Evolutionary conservation across 805 yeast species (phyloP), one percentile per base, ranked within the genome.

Genomic region (Metschnikowia lochheadii): DNA sequence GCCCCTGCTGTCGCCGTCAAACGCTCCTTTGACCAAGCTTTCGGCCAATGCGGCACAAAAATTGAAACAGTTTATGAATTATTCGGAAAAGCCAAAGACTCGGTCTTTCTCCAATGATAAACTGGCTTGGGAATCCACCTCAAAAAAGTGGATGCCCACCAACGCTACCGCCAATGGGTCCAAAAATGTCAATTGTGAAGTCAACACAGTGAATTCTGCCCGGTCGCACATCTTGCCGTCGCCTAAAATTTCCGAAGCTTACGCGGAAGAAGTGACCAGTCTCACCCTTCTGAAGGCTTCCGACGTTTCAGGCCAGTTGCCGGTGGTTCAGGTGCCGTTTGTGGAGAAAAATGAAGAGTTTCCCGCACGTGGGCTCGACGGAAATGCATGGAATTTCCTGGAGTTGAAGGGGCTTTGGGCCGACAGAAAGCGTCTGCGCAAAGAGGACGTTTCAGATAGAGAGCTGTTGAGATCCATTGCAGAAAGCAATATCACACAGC

Each of bases 321-420:
- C 43, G 6, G n/a, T 17, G 26, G 21, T 13, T 26, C 33, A 40
- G 7, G 34, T 11, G n/a, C n/a, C 34, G 6, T 15, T 26, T 4
- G 13, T 15, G 5, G 43, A 40, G 8, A 26, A 40, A 11, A 15
- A 14, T 11, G 34, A 40, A 11, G 45, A 42, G 21, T 18, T 6
- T 20, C 38, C n/a, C 20, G 32, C 38, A 10, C 36, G 32, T 15
- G 40, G 40, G 14, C 20, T 11, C 23, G 46, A 44, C 15, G 14
- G 33, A 14, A 44, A 35, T 26, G 46, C 46, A 11, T 44, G 46
- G 46, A 44, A 44, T 35, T 43, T 52, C 34, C 49, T 33, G 49
- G 55, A 52, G 21, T 33, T 49, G 21, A 52, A 49, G 35, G 35
- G 46, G 6, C 41, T 49, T 2, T 52, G 55, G 55, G 50, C 37